Conservation (phyloP, 2,329 filamentous ascomycete genomes). For the Basipetospora chlamydospora region DNA sequence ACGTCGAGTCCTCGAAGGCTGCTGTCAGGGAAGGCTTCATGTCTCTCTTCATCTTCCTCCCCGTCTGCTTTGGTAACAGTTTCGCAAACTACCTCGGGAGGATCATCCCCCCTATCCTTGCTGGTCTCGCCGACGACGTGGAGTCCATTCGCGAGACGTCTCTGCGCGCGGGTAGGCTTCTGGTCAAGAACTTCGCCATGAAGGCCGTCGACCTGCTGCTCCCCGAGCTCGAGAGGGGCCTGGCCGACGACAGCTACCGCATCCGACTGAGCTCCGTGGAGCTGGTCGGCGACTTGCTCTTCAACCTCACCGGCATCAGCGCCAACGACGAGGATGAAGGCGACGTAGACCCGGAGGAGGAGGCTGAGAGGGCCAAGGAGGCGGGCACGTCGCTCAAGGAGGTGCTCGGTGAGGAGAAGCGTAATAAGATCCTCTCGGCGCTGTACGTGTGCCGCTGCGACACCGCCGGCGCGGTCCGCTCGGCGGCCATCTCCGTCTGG, state of each 20-base stretch:
- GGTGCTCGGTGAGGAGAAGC: constrained; percentile 85
- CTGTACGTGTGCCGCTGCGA: constrained; percentile 96
- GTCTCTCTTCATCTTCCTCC: constrained; percentile 98
- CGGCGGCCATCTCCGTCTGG: constrained; percentile 86
- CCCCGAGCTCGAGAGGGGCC: constrained; percentile 85
- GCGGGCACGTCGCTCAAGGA: constrained; percentile 88
- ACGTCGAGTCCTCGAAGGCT: constrained; percentile 80
- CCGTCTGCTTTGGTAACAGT: constrained; percentile 96
- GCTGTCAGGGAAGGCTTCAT: constrained; percentile 96
- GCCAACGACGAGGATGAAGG: constrained; percentile 52
- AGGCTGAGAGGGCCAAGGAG: constrained; percentile 64
- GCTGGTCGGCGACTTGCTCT: constrained; percentile 87
- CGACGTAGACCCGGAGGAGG: constrained; percentile 56
- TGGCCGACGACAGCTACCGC: constrained; percentile 94
- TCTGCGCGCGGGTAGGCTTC: constrained; percentile 75
- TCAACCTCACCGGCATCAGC: constrained; percentile 92
- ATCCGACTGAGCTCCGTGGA: constrained; percentile 98
- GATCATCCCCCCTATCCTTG: constrained; percentile 89
- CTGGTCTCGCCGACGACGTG: constrained; percentile 86
- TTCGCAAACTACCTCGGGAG: constrained; percentile 90
- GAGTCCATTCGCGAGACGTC: constrained; percentile 97
- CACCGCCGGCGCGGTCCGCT: constrained; percentile 80
- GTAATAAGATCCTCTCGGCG: constrained; percentile 93
- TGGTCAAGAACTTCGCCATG: constrained; percentile 97
- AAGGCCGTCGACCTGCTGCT: constrained; percentile 87